Conservation (phyloP, 2,329 filamentous ascomycete genomes). For the Aspergillus quadrilineatus region DNA sequence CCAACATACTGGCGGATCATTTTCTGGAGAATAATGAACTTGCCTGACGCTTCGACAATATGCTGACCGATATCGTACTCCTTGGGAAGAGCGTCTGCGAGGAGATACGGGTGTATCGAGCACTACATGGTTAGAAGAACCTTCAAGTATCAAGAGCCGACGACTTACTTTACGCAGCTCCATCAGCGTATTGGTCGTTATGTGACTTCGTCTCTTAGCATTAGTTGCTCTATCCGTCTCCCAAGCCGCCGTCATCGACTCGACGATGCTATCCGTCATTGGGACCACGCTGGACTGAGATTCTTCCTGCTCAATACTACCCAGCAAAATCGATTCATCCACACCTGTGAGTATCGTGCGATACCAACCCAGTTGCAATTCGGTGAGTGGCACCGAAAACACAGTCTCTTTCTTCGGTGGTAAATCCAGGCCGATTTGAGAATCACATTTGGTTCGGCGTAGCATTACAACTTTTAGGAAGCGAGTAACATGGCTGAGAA, state of each 20-base stretch:
- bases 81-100: conserved; percentile 48
- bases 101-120: conserved; percentile 56
- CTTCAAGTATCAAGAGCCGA: neutral
- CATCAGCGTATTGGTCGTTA: conserved; percentile 51
- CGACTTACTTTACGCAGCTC: conserved; percentile 50
- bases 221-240: neutral
- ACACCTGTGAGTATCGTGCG: conserved; percentile 56
- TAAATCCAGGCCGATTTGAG: conserved; percentile 53
- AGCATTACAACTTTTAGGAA: conserved; percentile 61
- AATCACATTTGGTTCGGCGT: conserved; percentile 57
- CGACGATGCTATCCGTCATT: neutral
- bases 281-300: neutral
- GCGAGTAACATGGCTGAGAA: conserved; percentile 54
- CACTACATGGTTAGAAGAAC: conserved; percentile 27
- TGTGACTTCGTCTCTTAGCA: conserved; percentile 30
- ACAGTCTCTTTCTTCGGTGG: conserved; percentile 59
- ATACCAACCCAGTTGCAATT: conserved; percentile 61
- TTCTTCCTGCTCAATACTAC: neutral
- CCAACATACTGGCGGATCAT: conserved; percentile 27
- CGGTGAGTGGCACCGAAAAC: conserved; percentile 58
- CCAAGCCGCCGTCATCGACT: neutral
- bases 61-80: conserved; percentile 46
- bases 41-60: conserved; percentile 53
- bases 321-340: conserved; percentile 28
- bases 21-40: conserved; percentile 57